Evolutionary conservation across 805 yeast genomes (phyloP), one percentile per base, ranked within the genome.

Genomic region (Aciculoconidium aculeatum): DNA sequence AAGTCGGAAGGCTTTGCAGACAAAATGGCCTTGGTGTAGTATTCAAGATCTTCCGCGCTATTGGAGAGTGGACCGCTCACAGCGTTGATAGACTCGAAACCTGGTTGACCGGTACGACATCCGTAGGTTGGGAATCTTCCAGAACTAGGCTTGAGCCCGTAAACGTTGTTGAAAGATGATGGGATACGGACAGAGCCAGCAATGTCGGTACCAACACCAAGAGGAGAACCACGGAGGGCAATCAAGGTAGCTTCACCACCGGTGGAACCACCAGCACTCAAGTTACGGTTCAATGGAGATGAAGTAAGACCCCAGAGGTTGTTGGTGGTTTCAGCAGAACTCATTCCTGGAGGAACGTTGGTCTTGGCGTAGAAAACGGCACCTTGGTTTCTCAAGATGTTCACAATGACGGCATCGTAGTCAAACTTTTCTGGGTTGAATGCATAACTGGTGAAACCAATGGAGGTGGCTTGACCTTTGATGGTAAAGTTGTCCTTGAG

Each of bases 351-450:
- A 1, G 78, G 76, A 17, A 61, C 69, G 34, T 61, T 70, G 4
- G 82, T 77, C 46, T 75, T 74, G 26, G 63, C 67, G 37, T 66
- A 67, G 29, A 74, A 61, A 2, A 76, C 65, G 1, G 77, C 80
- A 19, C 82, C 82, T 18, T 54, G 37, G 2, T 57, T 51, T 15
- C 62, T 44, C 5, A 75, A 45, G 17, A 63, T 48, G 7, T 48
- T 41, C 7, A 67, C 76, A 19, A 72, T 44, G 0, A 50, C 53
- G 5, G 67, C 44, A 27, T 60, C 70, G 18, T 55, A 44, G 10
- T 55, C 55, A 17, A 53, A 35, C 12, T 41, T 42, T 31, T 45
- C 58, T 24, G 59, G 66, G 26, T 58, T 46, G 27, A 54, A 55
- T 10, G 64, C 48, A 41, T 53, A 61, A n/a, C 59, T 58, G 24